Percentiles rank a stretch among this genome's conserved stretches.
Evolutionary conservation across 768 basidiomycete genomes (phyloP).

Genomic region (Xerocomus brunneocitrinus): DNA sequence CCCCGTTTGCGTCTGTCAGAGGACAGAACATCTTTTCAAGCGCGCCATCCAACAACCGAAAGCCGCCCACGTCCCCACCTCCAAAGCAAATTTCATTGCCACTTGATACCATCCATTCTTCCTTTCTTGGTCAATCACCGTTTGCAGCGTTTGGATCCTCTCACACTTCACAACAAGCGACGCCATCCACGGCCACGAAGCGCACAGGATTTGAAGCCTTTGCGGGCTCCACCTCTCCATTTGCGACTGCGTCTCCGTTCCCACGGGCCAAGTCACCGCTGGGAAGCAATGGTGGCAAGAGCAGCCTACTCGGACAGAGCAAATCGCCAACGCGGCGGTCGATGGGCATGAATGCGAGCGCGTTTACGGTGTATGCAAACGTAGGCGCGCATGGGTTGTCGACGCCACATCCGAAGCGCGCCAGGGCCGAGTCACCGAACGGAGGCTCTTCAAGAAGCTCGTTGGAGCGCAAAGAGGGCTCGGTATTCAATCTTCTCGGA

Average conservation of each 20-base stretch:
- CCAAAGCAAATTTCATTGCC: constrained; percentile 16
- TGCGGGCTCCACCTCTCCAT: constrained; percentile 48
- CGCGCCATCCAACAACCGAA: constrained; percentile 23
- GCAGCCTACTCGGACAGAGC: constrained; percentile 33
- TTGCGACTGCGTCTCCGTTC: constrained; percentile 36
- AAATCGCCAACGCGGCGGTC: constrained; percentile 54
- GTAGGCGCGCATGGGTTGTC: constrained; percentile 40
- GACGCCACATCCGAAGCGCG: constrained; percentile 48
- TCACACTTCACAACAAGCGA: constrained; percentile 16
- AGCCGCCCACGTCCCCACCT: constrained; percentile 26
- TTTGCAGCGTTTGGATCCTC: constrained; percentile 18
- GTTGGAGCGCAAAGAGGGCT: constrained; percentile 35
- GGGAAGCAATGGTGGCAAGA: constrained; percentile 24
- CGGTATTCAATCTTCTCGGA: constrained; percentile 28
- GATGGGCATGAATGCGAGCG: constrained; percentile 39
- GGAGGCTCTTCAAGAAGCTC: constrained; percentile 41
- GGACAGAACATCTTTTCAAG: constrained; percentile 52
- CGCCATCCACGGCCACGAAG: constrained; percentile 40
- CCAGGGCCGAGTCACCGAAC: constrained; percentile 47
- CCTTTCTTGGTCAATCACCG: constrained; percentile 19
- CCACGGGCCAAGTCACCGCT: constrained; percentile 50
- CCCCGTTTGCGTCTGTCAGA: constrained; percentile 71
- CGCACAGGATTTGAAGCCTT: constrained; percentile 57
- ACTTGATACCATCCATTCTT: constrained; percentile 21
- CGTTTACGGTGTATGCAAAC: constrained; percentile 60